A percentile compares a stretch with the other conserved stretches of the same genome.
Evolutionary conservation across 177 flowering plant species (phyloP).

Genomic region (Telopea speciosissima): DNA sequence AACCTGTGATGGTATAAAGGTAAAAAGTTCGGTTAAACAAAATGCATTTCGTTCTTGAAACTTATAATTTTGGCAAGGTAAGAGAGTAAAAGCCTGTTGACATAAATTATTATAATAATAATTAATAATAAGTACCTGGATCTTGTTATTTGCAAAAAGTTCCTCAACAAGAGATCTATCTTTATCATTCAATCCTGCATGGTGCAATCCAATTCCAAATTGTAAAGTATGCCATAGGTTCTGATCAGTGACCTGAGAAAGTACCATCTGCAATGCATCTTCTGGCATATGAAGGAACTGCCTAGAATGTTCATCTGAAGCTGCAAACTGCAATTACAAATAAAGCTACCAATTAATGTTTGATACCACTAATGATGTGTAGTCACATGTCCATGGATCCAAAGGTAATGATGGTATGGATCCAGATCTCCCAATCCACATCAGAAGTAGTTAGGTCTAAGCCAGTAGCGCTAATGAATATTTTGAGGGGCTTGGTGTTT

Average conservation of each 20-base stretch:
- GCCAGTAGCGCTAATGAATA: too few relatives aligned
- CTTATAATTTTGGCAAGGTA: neutral
- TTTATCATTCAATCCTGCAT: constrained; percentile 93
- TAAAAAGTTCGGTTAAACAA: constrained; percentile 4
- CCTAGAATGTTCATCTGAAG: constrained; percentile 84
- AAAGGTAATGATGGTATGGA: too few relatives aligned
- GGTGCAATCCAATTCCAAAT: constrained; percentile 96
- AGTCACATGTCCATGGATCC: neutral
- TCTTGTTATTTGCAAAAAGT: constrained; percentile 86
- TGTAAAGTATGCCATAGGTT: constrained; percentile 90
- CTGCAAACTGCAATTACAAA: constrained; percentile 61
- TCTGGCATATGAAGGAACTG: constrained; percentile 79
- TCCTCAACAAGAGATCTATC: constrained; percentile 94
- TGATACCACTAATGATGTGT: neutral
- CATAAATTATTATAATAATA: neutral
- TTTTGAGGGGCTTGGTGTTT: too few relatives aligned
- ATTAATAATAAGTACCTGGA: constrained; percentile 48
- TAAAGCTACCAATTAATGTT: neutral
- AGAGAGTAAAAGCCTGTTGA: neutral
- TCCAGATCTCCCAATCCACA: too few relatives aligned
- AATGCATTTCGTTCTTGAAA: neutral
- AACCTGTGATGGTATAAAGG: constrained; percentile 34
- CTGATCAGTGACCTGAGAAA: constrained; percentile 87
- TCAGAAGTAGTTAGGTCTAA: too few relatives aligned
- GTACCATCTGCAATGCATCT: constrained; percentile 83